A percentile compares a stretch with the other conserved stretches of the same genome.
These are phyloP conservation scores for Thyridium curvatum DNA, from an alignment of 2,329 filamentous ascomycete species.

Conservation along the genomic window DNA sequence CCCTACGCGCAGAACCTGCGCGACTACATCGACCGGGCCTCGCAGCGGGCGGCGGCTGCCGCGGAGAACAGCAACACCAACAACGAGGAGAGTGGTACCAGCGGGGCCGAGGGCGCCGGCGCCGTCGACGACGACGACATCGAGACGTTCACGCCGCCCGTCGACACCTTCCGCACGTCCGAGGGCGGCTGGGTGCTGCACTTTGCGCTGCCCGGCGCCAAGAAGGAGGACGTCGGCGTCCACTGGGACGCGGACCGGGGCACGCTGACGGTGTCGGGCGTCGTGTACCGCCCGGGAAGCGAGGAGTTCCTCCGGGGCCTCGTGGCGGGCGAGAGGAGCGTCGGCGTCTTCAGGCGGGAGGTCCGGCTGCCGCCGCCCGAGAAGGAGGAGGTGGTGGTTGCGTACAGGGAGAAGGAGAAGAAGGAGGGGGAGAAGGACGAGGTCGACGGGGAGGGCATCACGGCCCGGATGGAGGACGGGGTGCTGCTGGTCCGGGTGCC, in stretches of 20 bases:
- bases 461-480: slow-evolving; percentile 73
- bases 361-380: slow-evolving; percentile 53
- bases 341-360: slow-evolving; percentile 69
- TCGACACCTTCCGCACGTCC: slow-evolving; percentile 67
- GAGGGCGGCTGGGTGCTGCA: slow-evolving; percentile 61
- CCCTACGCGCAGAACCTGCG: slow-evolving; percentile 35
- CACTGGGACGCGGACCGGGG: slow-evolving; percentile 68
- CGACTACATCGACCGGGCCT: slow-evolving; percentile 25
- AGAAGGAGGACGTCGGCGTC: slow-evolving; percentile 65
- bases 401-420: slow-evolving; percentile 31
- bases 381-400: slow-evolving; percentile 27
- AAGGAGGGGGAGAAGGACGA: slow-evolving; percentile 45
- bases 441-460: slow-evolving; percentile 62
- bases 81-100: slow-evolving; percentile 9
- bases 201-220: slow-evolving; percentile 66
- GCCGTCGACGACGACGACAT: slow-evolving; percentile 15
- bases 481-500: slow-evolving; percentile 71
- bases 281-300: slow-evolving; percentile 66
- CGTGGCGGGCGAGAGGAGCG: slow-evolving; percentile 58
- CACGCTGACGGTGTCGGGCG: slow-evolving; percentile 61
- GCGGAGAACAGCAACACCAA: slow-evolving; percentile 1
- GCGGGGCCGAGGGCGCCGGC: slow-evolving; percentile 5
- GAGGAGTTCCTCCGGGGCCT: slow-evolving; percentile 62
- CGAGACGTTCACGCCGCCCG: slow-evolving; percentile 53
- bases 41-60: slow-evolving; percentile 2